Base-by-base conservation (phyloP, 345 rosid species). In the Turritis glabra region DNA sequence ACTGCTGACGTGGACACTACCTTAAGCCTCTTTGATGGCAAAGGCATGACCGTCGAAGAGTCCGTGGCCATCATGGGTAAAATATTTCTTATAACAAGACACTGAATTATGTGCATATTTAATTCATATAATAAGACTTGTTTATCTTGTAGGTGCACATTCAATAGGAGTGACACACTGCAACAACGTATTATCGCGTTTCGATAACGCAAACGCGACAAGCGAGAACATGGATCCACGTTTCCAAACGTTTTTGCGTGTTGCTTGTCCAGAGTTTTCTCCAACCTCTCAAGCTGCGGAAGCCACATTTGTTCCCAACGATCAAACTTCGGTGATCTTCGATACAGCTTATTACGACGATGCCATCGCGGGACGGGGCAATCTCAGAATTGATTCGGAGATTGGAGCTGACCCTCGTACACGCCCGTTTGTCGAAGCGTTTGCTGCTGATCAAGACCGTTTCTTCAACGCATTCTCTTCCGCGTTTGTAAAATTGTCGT, bases 41-140 rank as follows among this genome's bases (percentile, higher is more conserved):
- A 71, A 62, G 77, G 76, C 67, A 81, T 81, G 87, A 62, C 78
- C 59, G 32, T 74, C 15, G 77, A 75, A 62, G 87, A 84, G 56
- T 81, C 87, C 57, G 84, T 81, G 0, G 87, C 84, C 80, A 77
- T 84, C 32, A 69, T 84, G 76, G 87, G 84, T 83, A 78, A 4
- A 10, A 5, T 17, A 27, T 18, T 19, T 43, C 44, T 7, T 23
- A 56, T 56, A 12, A 22, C 21, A 47, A 56, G 21, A 33, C 50
- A 3, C n/a, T 60, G 5, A 53, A 50, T 65, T 48, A 30, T 37
- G 22, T 7, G 21, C 3, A 37, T 14, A 47, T 40, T 48, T 37
- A 17, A 19, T 26, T 27, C 44, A 22, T 69, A 8, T 18, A 33
- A 17, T 29, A 48, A 64, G 22, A 57, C 18, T 26, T 25, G 7